Conservation (phyloP, 495 filamentous ascomycete genomes). For the Penicillium herquei region DNA sequence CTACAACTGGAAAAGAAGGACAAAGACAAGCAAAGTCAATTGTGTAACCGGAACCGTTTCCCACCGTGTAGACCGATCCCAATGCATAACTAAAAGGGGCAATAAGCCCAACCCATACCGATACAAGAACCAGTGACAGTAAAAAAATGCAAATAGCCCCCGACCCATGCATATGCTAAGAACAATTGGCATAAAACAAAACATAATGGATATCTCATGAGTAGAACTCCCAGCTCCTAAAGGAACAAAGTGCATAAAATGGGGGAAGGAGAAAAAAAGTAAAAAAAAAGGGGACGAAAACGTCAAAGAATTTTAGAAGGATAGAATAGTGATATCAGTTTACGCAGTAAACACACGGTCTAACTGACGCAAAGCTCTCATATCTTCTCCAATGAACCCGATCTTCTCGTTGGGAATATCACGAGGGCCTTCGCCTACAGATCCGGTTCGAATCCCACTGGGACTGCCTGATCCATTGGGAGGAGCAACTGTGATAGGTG, state of each 20-base stretch:
- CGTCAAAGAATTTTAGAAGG: neutral
- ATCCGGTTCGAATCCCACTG: constrained; percentile 9
- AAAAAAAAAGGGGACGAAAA: neutral
- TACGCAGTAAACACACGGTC: constrained; percentile 51
- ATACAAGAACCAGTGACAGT: constrained; percentile 1
- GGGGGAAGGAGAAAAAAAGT: neutral
- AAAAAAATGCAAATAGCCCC: constrained; percentile 16
- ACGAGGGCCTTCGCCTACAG: constrained; percentile 48
- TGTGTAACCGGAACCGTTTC: constrained; percentile 7
- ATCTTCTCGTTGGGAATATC: constrained; percentile 66
- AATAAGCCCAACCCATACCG: constrained; percentile 1
- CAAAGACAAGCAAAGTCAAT: neutral
- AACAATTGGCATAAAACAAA: constrained; percentile 12
- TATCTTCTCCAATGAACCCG: constrained; percentile 62
- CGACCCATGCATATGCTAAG: constrained; percentile 23
- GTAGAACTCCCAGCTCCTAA: constrained; percentile 6
- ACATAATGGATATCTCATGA: constrained; percentile 22
- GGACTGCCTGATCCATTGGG: constrained; percentile 14
- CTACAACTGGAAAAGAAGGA: neutral
- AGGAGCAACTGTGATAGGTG: constrained; percentile 37
- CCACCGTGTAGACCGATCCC: constrained; percentile 26
- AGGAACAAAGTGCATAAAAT: constrained; percentile 4
- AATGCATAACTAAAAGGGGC: constrained; percentile 19
- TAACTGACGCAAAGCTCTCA: constrained; percentile 62
- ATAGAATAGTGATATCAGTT: neutral